Base-by-base conservation (phyloP, 352 stramenopile genomes). In the Phytopythium montanum region DNA sequence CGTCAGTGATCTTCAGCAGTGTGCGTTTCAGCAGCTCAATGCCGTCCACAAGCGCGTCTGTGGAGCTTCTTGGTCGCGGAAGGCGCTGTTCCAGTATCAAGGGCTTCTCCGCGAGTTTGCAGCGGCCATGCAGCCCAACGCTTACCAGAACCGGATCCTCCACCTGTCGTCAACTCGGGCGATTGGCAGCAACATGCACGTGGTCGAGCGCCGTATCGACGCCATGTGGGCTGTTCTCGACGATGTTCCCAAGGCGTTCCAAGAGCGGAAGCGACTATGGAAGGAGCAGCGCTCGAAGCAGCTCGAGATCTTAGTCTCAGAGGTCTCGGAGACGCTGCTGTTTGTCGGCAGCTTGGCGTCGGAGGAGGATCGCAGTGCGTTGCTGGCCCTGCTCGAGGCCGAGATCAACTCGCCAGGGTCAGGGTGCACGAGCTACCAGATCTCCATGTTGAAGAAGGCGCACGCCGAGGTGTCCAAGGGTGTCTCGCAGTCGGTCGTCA, bases 251-350 rank as follows among this genome's bases (percentile, higher is more conserved):
- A 13, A 31, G 23, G 19, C 23, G 8, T 29, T 50, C 0, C 0
- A 33, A n/a, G 44, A n/a, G 23, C 44, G 44, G 23, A 50, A n/a
- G 23, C 9, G 44, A 7, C 12, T 33, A 23, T 50, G 44, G 44
- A 23, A 41, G 39, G 18, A 55, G 31, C 25, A 59, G 7, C 39
- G 42, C 10, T 29, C 28, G 8, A 21, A 64, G 7, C 39, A 64
- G 13, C 14, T 54, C 18, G 51, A 54, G 23, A 7, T 64, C 1
- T 64, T 64, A 19, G 41, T 59, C 8, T 64, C 50, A 3, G 59
- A 54, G 51, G 51, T 41, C 6, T 55, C 51, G 3, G 29, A 65
- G 21, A 53, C 51, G 6, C 39, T 54, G 31, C 33, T 65, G 21
- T 1, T 60, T 3, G 18, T 65, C 1, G 5, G 56, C 21, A 34